Evolutionary conservation across 2,329 filamentous ascomycete species (phyloP).

Genomic region (Lasiodiplodia gonubiensis): DNA sequence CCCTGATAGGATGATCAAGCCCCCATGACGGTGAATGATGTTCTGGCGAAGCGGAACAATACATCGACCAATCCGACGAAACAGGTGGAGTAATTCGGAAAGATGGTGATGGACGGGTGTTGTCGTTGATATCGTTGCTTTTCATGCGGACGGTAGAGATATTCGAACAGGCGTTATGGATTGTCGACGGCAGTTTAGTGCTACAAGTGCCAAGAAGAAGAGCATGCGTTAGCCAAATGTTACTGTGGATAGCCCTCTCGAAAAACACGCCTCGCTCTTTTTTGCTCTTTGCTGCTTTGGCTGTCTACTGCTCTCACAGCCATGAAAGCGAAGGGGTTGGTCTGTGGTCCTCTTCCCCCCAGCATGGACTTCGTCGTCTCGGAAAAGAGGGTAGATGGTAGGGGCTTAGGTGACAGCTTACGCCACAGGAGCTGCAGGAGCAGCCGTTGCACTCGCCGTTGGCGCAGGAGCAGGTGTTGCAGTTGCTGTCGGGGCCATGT

Average conservation of each 20-base stretch:
- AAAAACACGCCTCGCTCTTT: neutral
- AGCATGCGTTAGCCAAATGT: neutral
- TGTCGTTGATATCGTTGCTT: neutral
- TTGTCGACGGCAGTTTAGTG: conserved; percentile 17
- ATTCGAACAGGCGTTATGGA: conserved; percentile 6
- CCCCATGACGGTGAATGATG: conserved; percentile 12
- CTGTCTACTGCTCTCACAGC: neutral
- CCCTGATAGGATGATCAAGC: conserved; percentile 17
- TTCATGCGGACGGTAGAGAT: neutral
- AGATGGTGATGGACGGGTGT: neutral
- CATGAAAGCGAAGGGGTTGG: neutral
- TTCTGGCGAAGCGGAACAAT: neutral
- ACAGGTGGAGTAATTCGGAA: neutral
- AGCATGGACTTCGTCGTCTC: neutral
- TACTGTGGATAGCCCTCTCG: neutral
- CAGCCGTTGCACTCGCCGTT: conserved; percentile 41
- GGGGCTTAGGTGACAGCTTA: conserved; percentile 21
- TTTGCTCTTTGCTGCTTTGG: neutral
- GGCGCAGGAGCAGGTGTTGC: conserved; percentile 40
- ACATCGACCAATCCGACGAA: neutral
- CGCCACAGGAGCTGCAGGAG: conserved; percentile 40
- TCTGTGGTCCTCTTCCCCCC: neutral
- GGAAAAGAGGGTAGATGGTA: neutral
- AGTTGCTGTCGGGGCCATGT: conserved; percentile 30
- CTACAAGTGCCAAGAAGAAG: neutral